Conservation (phyloP, 768 basidiomycete species). For the Calocybe indica region DNA sequence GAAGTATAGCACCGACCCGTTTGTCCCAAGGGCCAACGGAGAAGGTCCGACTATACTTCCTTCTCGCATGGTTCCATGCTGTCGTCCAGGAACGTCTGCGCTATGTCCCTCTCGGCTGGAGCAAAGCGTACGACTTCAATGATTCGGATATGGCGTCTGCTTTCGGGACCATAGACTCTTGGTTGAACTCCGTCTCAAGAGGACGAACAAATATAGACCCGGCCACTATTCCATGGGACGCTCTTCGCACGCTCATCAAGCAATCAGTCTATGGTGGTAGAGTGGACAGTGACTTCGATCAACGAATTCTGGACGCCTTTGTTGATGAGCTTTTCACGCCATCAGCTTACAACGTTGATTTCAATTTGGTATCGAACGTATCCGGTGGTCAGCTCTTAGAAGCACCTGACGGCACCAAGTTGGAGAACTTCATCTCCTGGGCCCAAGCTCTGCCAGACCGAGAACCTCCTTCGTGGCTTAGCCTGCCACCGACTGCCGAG, state of each 20-base stretch:
- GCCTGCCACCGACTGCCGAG: conserved; percentile 89
- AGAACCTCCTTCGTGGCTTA: conserved; percentile 92
- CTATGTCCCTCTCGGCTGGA: conserved; percentile 96
- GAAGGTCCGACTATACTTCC: conserved; percentile 89
- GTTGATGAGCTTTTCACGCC: conserved; percentile 88
- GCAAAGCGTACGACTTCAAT: conserved; percentile 96
- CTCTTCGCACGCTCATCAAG: conserved; percentile 88
- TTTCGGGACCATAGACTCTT: conserved; percentile 85
- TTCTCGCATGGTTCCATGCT: conserved; percentile 98
- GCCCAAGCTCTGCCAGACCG: conserved; percentile 84
- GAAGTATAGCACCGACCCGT: conserved; percentile 63
- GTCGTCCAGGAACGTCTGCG: conserved; percentile 95
- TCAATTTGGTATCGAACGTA: conserved; percentile 72
- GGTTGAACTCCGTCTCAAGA: conserved; percentile 76
- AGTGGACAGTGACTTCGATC: conserved; percentile 94
- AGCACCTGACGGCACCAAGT: conserved; percentile 88
- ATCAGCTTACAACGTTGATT: conserved; percentile 88
- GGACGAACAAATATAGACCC: conserved; percentile 93
- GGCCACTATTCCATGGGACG: conserved; percentile 89
- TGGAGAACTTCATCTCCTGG: conserved; percentile 90
- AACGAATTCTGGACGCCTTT: conserved; percentile 87
- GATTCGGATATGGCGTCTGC: conserved; percentile 96
- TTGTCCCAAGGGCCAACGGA: conserved; percentile 86
- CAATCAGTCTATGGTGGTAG: conserved; percentile 95
- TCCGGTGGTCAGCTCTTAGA: conserved; percentile 51